Base-by-base conservation (phyloP, 2,329 filamentous ascomycete species). In the Cladosporium sp. region DNA sequence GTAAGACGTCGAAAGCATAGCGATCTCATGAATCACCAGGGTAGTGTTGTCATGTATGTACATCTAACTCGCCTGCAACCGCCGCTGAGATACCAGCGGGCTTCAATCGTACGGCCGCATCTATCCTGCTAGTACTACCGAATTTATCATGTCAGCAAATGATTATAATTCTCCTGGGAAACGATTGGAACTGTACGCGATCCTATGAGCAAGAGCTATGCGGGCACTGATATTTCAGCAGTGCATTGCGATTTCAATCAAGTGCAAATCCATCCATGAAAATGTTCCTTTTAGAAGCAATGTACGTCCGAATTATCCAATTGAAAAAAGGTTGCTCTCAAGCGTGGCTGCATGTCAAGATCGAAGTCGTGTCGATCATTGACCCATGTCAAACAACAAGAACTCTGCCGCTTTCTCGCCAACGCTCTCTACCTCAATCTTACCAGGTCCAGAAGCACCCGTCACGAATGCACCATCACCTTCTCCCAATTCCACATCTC, bases 391-490 rank as follows among this genome's bases (percentile, higher is more conserved):
- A 62, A 84, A 84, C 62, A 84, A 67, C 70, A 84, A 72, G 58
- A 84, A 83, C 70, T 84, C 81, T 0, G 81, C 81, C 5, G 75
- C 67, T 72, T 75, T 79, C 14, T 80, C 80, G 0, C 81, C 81
- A 1, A 81, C 75, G 67, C 80, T 83, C 71, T 82, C 79, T 14
- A 84, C 77, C 62, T 79, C 78, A 50, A 84, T 72, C 71, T 76
- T 79, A 0, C 76, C 79, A 0, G 80, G 80, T 0, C 80, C 80
- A n/a, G 66, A 72, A 1, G 78, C 76, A 6, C 75, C 77, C 7
- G 89, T 87, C 7, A 96, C 80, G 77, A 91, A 95, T 1, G 90
- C 91, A 18, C 91, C 92, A 78, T 96, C 92, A 0, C 92, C 92
- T 78, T 96, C 92, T 0, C 80, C 81, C 21, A 96, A 76, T 18